Conservation (phyloP, 352 stramenopile genomes). For the Phytophthora podocarpi region DNA sequence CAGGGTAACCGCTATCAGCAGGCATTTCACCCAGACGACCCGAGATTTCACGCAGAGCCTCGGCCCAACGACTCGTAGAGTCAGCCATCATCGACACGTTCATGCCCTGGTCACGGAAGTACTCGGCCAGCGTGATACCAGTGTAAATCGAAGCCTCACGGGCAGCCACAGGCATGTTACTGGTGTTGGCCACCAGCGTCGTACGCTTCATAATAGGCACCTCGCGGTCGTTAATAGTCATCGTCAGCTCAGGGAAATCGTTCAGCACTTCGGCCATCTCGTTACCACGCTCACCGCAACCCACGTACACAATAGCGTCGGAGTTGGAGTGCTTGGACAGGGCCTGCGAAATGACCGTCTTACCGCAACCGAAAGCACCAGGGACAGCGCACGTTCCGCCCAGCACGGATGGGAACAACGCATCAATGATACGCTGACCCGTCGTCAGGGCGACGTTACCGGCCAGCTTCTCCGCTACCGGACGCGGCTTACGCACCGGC, state of each 20-base stretch:
- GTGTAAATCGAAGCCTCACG: slow-evolving; percentile 99
- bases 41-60: slow-evolving; percentile 99
- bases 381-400: slow-evolving; percentile 99
- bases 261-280: slow-evolving; percentile 99
- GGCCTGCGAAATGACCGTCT: slow-evolving; percentile 99
- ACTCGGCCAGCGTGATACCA: slow-evolving; percentile 98
- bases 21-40: slow-evolving; percentile 99
- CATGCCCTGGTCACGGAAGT: slow-evolving; percentile 98
- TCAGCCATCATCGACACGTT: slow-evolving; percentile 99
- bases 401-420: slow-evolving; percentile 98
- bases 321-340: slow-evolving; percentile 99
- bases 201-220: slow-evolving; percentile 99
- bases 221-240: slow-evolving; percentile 97
- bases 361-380: slow-evolving; percentile 99
- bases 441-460: slow-evolving; percentile 98
- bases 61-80: slow-evolving; percentile 99
- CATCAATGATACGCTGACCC: slow-evolving; percentile 98
- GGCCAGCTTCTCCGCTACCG: slow-evolving; percentile 98
- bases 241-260: slow-evolving; percentile 99
- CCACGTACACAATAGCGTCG: slow-evolving; percentile 99
- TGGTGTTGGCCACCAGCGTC: slow-evolving; percentile 99
- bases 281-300: slow-evolving; percentile 99
- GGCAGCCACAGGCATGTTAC: slow-evolving; percentile 99
- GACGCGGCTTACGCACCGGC: slow-evolving; percentile 96
- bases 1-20: slow-evolving; percentile 96